These are phyloP conservation scores for Ramalina intermedia DNA, from an alignment of 495 filamentous ascomycete species.

Conservation along the genomic window DNA sequence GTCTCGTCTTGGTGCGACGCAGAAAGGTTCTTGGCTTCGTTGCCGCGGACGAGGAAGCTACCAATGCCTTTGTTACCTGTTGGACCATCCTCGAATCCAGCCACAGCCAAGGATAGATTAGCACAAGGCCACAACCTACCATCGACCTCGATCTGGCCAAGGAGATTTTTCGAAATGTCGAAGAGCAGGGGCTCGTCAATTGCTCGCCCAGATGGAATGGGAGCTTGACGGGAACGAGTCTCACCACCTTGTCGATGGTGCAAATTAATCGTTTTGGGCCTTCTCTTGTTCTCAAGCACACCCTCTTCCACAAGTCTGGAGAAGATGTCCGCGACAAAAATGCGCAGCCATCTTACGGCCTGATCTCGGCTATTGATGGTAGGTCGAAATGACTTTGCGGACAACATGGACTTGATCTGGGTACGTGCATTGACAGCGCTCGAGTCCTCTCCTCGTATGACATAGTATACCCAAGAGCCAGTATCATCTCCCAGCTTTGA, in stretches of 20 bases:
- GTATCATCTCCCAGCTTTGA: conserved; percentile 72
- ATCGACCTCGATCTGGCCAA: conserved; percentile 64
- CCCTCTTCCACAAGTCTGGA: conserved; percentile 83
- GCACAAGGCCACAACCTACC: conserved; percentile 74
- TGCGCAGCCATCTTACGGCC: conserved; percentile 72
- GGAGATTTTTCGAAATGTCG: conserved; percentile 57
- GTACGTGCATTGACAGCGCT: conserved; percentile 86
- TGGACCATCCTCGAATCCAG: conserved; percentile 80
- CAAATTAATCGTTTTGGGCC: conserved; percentile 72
- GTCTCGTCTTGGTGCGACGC: conserved; percentile 1
- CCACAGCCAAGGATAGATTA: conserved; percentile 70
- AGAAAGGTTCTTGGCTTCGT: conserved; percentile 45
- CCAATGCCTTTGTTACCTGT: conserved; percentile 74
- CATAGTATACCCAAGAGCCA: conserved; percentile 74
- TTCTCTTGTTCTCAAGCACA: conserved; percentile 72
- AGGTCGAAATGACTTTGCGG: conserved; percentile 87
- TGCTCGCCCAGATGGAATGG: conserved; percentile 61
- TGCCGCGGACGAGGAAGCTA: conserved; percentile 66
- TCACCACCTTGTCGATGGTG: conserved; percentile 60
- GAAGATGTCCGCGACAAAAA: conserved; percentile 89
- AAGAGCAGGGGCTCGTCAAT: conserved; percentile 63
- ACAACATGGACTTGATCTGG: conserved; percentile 96
- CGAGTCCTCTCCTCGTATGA: conserved; percentile 69
- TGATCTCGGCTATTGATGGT: conserved; percentile 68
- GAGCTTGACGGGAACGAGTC: conserved; percentile 53